phyloP scores from a whole-genome alignment of 1,284 basidiomycete species.

The Ustilago hordei region DNA sequence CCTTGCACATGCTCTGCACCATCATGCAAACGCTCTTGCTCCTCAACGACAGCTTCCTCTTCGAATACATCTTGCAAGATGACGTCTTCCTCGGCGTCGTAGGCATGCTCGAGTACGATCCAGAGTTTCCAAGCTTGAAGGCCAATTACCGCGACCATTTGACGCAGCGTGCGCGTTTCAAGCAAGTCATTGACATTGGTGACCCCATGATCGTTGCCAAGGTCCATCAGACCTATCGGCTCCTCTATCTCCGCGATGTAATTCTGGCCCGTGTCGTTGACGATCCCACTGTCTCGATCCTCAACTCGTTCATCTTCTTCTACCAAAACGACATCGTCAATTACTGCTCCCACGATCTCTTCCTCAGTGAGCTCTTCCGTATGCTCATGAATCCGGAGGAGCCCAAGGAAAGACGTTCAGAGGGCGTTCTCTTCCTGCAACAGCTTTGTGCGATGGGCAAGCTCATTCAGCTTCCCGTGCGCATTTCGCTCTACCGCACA shows the following conservation, averaged over 20 bases:
- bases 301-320: constrained; percentile 97
- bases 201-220: constrained; percentile 71
- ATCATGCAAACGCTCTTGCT: constrained; percentile 95
- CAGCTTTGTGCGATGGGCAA: constrained; percentile 96
- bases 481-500: constrained; percentile 87
- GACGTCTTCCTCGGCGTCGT: constrained; percentile 91
- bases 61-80: constrained; percentile 94
- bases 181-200: constrained; percentile 65
- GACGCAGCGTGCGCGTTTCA: constrained; percentile 80
- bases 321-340: constrained; percentile 98
- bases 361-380: constrained; percentile 82
- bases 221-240: constrained; percentile 94
- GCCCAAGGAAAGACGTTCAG: constrained; percentile 51
- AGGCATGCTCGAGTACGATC: constrained; percentile 98
- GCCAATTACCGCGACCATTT: constrained; percentile 96
- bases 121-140: constrained; percentile 93
- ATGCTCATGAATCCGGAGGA: constrained; percentile 67
- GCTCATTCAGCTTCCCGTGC: constrained; percentile 88
- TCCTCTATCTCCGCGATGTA: constrained; percentile 97
- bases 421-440: constrained; percentile 79
- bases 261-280: constrained; percentile 93
- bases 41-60: constrained; percentile 93
- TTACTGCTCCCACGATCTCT: constrained; percentile 81
- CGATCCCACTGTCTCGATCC: constrained; percentile 94
- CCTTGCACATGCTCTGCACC: constrained; percentile 88